A percentile compares a stretch with the other conserved stretches of the same genome.
phyloP scores from a whole-genome alignment of 495 filamentous ascomycete genomes.

The Gamarada debralockiae region DNA sequence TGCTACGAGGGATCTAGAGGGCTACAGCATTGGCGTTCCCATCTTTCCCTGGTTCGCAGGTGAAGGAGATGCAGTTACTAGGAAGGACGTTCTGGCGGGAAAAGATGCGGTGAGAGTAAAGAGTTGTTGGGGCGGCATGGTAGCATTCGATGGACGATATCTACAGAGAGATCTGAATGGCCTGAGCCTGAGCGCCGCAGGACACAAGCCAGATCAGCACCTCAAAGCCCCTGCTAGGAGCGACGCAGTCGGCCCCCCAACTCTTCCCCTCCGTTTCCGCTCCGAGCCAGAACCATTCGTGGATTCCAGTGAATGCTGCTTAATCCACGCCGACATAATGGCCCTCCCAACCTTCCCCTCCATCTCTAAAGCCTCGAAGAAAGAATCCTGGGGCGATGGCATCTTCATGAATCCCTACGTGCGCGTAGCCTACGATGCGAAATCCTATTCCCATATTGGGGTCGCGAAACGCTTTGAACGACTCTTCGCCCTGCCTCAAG shows the following conservation, averaged over 20 bases:
- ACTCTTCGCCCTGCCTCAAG: slow-evolving; percentile 51
- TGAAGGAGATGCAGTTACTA: slow-evolving; percentile 51
- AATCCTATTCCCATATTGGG: slow-evolving; percentile 51
- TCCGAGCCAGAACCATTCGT: slow-evolving; percentile 53
- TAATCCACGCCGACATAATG: slow-evolving; percentile 70
- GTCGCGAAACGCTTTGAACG: slow-evolving; percentile 55
- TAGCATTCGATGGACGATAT: slow-evolving; percentile 68
- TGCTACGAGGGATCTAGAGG: slow-evolving; percentile 71
- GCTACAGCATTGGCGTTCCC: slow-evolving; percentile 64
- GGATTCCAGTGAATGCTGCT: slow-evolving; percentile 78
- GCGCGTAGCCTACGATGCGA: slow-evolving; percentile 58
- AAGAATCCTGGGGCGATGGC: slow-evolving; percentile 40
- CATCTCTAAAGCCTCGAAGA: slow-evolving; percentile 21
- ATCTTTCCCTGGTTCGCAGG: slow-evolving; percentile 72
- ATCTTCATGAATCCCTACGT: slow-evolving; percentile 72
- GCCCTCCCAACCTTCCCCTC: slow-evolving; percentile 26
- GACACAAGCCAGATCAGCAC: neutral
- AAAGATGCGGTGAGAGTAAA: slow-evolving; percentile 68
- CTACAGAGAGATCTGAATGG: slow-evolving; percentile 34
- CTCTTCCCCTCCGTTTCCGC: slow-evolving; percentile 58
- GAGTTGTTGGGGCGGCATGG: slow-evolving; percentile 82
- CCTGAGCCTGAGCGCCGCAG: too few species aligned
- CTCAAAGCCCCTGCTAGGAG: slow-evolving; percentile 19
- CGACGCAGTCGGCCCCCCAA: slow-evolving; percentile 2
- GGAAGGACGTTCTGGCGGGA: slow-evolving; percentile 55